Evolutionary conservation across 441 rosid species (phyloP).

Genomic region (Gossypium gossypioides): DNA sequence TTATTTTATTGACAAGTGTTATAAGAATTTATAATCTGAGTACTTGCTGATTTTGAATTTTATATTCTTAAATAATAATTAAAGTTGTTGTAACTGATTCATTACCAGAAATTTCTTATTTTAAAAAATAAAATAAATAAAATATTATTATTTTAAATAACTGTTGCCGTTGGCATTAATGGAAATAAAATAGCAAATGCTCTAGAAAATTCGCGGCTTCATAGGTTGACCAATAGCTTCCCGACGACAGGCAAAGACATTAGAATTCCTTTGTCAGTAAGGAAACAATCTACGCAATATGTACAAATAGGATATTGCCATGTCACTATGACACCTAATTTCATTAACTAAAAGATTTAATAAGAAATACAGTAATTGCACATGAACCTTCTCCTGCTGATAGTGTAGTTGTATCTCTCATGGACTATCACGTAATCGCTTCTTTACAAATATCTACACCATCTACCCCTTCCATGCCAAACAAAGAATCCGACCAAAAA

Average conservation of each 20-base stretch:
- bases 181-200: background rate
- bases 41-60: too few species aligned
- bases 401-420: too few species aligned
- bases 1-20: background rate
- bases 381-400: too few species aligned
- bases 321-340: background rate
- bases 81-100: background rate
- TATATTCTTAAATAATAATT: too few species aligned
- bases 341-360: background rate
- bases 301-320: constrained; percentile 8
- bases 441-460: background rate
- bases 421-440: too few species aligned
- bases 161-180: background rate
- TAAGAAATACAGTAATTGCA: too few species aligned
- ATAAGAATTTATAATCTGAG: background rate
- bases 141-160: background rate
- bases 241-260: background rate
- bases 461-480: background rate
- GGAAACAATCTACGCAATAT: background rate
- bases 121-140: background rate
- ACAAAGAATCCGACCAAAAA: background rate
- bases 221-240: background rate
- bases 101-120: background rate
- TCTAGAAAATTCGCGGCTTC: background rate
- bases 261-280: background rate